phyloP scores from a whole-genome alignment of 495 filamentous ascomycete genomes.

The Penicillium canariense region DNA sequence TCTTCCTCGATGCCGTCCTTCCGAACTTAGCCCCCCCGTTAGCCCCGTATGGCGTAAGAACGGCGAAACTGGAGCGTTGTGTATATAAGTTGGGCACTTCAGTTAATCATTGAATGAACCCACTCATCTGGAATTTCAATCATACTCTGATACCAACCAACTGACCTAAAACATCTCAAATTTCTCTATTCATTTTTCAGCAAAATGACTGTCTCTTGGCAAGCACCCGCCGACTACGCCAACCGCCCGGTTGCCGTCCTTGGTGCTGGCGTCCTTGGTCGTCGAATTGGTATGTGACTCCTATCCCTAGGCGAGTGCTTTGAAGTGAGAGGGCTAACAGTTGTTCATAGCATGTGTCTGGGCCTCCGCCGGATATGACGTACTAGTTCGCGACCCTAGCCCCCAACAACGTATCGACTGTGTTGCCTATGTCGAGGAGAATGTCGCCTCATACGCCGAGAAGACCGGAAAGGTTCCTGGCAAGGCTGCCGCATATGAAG shows the following conservation, averaged over 20 bases:
- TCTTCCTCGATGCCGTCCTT: no score
- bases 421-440: constrained; percentile 37
- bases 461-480: constrained; percentile 31
- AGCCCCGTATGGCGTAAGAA: no score
- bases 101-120: no score
- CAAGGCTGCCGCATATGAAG: constrained; percentile 25
- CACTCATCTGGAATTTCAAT: no score
- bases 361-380: constrained; percentile 42
- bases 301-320: background rate
- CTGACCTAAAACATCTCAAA: no score
- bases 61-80: no score
- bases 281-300: constrained; percentile 34
- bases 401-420: constrained; percentile 32
- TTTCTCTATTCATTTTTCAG: background rate
- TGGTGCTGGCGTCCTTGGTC: constrained; percentile 48
- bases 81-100: no score
- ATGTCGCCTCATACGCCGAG: constrained; percentile 32
- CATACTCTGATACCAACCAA: no score
- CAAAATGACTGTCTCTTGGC: constrained; percentile 20
- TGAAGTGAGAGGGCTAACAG: constrained; percentile 7
- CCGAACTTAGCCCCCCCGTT: no score
- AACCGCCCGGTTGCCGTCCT: constrained; percentile 41
- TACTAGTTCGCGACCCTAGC: constrained; percentile 41
- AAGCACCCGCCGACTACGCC: constrained; percentile 33
- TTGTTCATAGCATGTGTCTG: constrained; percentile 30